Base-by-base conservation (phyloP, 1,284 basidiomycete genomes). In the Megacollybia platyphylla region DNA sequence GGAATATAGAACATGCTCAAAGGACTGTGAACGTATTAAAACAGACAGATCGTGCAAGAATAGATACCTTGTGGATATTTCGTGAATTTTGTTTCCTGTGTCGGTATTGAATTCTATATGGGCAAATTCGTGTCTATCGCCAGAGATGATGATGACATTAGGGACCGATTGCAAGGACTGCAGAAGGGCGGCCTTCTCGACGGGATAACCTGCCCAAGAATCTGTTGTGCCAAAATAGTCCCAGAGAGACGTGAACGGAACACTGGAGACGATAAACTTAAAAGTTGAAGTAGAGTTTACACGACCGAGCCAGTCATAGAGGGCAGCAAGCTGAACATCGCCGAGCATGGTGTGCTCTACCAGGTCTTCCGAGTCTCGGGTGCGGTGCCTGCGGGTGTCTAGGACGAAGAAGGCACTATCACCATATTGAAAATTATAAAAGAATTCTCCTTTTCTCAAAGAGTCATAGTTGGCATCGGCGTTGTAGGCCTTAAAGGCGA, bases 41-140 rank as follows among this genome's bases (percentile, higher is more conserved):
- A 13, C 4, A 29, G 18, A 9, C 34, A 27, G 28, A 9, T 18
- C 0, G 10, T 9, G 20, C 9, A 20, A 13, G 13, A n/a, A 36
- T 2, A 36, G 37, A 26, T 9, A 46, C 49, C 49, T 69, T 4
- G 68, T 68, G 3, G 67, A 70, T 35, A 68, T 57, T 35, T 70
- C 68, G 32, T 54, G 51, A 34, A 68, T 56, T 2, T 59, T 49
- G 46, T 64, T 56, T 10, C 52, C 47, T 6, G 65, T 62, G 8
- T 67, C 62, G 15, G 65, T 57, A 42, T 64, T 67, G 56, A 73
- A 79, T 57, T 79, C 73, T 54, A 87, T 70, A 2, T 74, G 75
- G 2, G 85, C 85, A 55, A 87, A 88, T 57, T 89, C 85, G 59
- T 89, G 87, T 7, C 85, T 70, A 56, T 88, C 86, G 5, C 79